A percentile compares a stretch with the other conserved stretches of the same genome.
Conservation (phyloP, 1,284 basidiomycete genomes). For the Ganoderma boninense region DNA sequence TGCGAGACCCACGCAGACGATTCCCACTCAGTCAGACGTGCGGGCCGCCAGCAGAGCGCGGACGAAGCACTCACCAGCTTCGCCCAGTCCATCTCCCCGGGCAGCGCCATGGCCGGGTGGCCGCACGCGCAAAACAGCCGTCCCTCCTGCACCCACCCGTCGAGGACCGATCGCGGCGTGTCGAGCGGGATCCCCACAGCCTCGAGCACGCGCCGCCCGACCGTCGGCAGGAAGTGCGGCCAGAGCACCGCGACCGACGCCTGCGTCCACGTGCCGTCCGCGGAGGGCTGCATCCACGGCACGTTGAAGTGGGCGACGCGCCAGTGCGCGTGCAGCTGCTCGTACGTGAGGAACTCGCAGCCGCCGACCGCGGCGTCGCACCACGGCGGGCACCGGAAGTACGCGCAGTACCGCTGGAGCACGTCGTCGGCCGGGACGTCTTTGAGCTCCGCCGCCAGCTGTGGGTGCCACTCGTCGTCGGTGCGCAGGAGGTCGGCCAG, state of each 20-base stretch:
- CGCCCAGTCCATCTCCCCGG: constrained; percentile 5
- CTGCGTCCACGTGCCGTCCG: too few relatives aligned
- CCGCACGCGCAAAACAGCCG: constrained; percentile 21
- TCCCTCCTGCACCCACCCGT: not conserved
- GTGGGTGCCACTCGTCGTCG: too few relatives aligned
- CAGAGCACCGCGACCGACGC: not conserved
- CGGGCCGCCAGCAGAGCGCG: too few relatives aligned
- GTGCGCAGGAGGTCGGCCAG: not conserved
- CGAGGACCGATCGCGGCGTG: not conserved
- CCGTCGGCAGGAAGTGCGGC: not conserved
- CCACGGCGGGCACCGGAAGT: constrained; percentile 8
- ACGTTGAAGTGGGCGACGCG: constrained; percentile 6
- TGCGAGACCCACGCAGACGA: not conserved
- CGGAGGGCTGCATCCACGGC: not conserved
- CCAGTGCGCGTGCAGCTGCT: constrained; percentile 18
- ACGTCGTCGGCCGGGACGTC: constrained; percentile 13
- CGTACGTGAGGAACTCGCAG: constrained; percentile 6
- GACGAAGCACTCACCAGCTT: constrained; percentile 13
- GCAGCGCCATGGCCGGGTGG: constrained; percentile 14
- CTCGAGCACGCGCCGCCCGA: not conserved
- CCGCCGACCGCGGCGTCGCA: not conserved
- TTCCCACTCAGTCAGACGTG: too few relatives aligned
- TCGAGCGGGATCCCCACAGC: not conserved
- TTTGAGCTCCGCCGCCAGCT: constrained; percentile 1
- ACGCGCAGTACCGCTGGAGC: constrained; percentile 11